Conservation (phyloP, 495 filamentous ascomycete genomes). For the Durotheca rogersii region DNA sequence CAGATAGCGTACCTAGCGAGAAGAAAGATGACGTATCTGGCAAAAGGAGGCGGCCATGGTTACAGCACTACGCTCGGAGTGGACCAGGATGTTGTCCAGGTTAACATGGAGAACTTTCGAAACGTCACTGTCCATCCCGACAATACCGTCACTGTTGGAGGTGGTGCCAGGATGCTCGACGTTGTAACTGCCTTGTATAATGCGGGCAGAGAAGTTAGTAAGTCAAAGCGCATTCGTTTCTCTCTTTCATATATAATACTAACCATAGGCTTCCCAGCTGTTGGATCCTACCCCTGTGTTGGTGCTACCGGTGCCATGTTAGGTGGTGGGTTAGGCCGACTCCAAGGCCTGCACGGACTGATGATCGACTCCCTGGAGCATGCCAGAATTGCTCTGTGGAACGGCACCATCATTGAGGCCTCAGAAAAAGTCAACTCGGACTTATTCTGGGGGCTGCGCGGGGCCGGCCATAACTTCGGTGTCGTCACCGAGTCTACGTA, state of each 20-base stretch:
- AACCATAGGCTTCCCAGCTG: neutral
- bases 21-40: constrained; percentile 1
- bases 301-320: constrained; percentile 62
- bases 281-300: constrained; percentile 38
- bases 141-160: neutral
- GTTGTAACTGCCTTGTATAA: neutral
- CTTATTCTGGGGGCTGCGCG: constrained; percentile 52
- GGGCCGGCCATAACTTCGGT: constrained; percentile 54
- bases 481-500: constrained; percentile 28
- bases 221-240: too few relatives aligned
- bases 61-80: neutral
- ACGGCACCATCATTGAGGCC: constrained; percentile 48
- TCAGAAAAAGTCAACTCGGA: constrained; percentile 44
- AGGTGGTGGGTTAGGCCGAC: constrained; percentile 61
- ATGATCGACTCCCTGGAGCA: constrained; percentile 56
- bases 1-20: neutral
- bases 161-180: neutral
- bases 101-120: constrained; percentile 2
- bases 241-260: too few relatives aligned
- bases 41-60: constrained; percentile 2
- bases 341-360: constrained; percentile 58
- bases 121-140: constrained; percentile 1
- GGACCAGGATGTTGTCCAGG: constrained; percentile 1
- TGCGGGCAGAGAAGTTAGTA: neutral
- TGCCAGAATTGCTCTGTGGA: constrained; percentile 60